Percentiles rank a stretch among this genome's conserved stretches.
phyloP scores from a whole-genome alignment of 2,329 filamentous ascomycete genomes.

The Diaporthe humulicola region DNA sequence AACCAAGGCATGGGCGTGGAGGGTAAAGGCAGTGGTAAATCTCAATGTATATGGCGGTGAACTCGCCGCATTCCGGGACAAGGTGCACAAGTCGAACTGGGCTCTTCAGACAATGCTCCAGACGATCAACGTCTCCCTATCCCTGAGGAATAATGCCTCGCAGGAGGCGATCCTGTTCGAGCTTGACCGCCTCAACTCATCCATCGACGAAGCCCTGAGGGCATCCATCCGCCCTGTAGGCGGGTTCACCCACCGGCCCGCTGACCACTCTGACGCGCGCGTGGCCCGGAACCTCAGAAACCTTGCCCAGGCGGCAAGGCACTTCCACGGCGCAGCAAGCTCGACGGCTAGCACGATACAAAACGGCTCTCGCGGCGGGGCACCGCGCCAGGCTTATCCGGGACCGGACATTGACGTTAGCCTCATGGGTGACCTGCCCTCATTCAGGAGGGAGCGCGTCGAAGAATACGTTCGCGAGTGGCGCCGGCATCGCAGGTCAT shows the following conservation, averaged over 20 bases:
- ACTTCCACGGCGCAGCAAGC: constrained; percentile 45
- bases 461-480: constrained; percentile 38
- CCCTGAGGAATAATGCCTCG: constrained; percentile 40
- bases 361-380: constrained; percentile 27
- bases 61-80: constrained; percentile 43
- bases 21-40: constrained; percentile 37
- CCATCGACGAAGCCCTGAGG: constrained; percentile 43
- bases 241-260: constrained; percentile 28
- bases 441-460: constrained; percentile 40
- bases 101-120: constrained; percentile 47
- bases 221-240: constrained; percentile 39
- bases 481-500: background rate
- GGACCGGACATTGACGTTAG: constrained; percentile 33
- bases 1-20: constrained; percentile 33
- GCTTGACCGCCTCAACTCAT: constrained; percentile 40
- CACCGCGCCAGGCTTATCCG: constrained; percentile 10
- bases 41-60: constrained; percentile 41
- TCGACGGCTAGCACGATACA: constrained; percentile 42
- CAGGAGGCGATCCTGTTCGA: constrained; percentile 42
- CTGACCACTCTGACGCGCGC: constrained; percentile 37
- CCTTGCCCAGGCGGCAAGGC: constrained; percentile 43
- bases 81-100: constrained; percentile 46
- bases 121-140: constrained; percentile 44
- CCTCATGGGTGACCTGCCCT: constrained; percentile 38
- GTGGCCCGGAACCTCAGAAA: constrained; percentile 42